Percentiles rank a stretch among this genome's conserved stretches.
Evolutionary conservation across 1,139 yeast genomes (phyloP).

Genomic region (Kluyveromyces sp.): DNA sequence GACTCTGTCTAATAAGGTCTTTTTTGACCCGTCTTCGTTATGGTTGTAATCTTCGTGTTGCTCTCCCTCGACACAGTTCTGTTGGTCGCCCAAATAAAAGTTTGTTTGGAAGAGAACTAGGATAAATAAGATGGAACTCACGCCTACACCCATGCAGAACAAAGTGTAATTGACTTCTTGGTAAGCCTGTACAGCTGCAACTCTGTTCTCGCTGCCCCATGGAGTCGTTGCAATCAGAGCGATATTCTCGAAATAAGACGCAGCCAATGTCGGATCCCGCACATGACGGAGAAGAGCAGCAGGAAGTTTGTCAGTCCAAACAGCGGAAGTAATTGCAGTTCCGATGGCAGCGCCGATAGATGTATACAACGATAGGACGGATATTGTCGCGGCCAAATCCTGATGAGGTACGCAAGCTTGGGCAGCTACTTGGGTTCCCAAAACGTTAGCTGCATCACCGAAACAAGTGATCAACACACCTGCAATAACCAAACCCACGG

Average conservation of each 20-base stretch:
- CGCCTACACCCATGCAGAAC: slow-evolving; percentile 48
- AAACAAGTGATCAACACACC: slow-evolving; percentile 30
- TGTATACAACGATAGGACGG: slow-evolving; percentile 47
- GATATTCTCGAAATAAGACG: slow-evolving; percentile 44
- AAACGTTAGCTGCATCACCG: slow-evolving; percentile 30
- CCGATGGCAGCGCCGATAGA: slow-evolving; percentile 46
- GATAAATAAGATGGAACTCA: slow-evolving; percentile 34
- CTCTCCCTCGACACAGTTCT: slow-evolving; percentile 31
- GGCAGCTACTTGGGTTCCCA: slow-evolving; percentile 49
- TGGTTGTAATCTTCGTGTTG: slow-evolving; percentile 17
- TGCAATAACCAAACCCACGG: slow-evolving; percentile 28
- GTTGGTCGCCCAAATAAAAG: slow-evolving; percentile 33
- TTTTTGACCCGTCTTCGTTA: slow-evolving; percentile 13
- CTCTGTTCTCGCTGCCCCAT: slow-evolving; percentile 54
- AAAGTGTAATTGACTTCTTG: slow-evolving; percentile 49
- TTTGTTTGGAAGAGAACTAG: slow-evolving; percentile 33
- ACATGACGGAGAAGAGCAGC: slow-evolving; percentile 28
- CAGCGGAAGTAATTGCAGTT: slow-evolving; percentile 44
- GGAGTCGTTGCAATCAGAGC: slow-evolving; percentile 39
- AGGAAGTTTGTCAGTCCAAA: slow-evolving; percentile 48
- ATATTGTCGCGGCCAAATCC: slow-evolving; percentile 49
- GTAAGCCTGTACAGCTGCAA: slow-evolving; percentile 48
- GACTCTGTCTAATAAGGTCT: slow-evolving; percentile 9
- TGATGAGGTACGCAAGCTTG: slow-evolving; percentile 51
- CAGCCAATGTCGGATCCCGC: slow-evolving; percentile 17